Evolutionary conservation across 768 basidiomycete species (phyloP).

Genomic region (Ramaria rubella): DNA sequence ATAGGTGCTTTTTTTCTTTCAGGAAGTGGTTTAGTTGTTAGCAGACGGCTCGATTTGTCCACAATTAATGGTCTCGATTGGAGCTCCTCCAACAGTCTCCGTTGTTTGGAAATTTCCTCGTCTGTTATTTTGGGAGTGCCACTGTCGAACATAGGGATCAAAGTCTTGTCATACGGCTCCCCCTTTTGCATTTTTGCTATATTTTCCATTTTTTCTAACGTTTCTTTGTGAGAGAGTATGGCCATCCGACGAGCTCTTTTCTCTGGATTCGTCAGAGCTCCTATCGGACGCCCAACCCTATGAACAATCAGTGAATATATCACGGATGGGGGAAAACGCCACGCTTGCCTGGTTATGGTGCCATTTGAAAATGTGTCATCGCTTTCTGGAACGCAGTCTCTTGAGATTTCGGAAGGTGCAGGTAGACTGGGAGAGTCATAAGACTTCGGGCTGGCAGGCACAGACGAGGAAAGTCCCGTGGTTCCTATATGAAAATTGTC

Average conservation of each 20-base stretch:
- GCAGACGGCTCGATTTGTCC: not conserved
- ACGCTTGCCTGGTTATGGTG: not conserved
- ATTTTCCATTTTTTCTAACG: constrained; percentile 2
- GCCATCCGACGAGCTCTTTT: constrained; percentile 8
- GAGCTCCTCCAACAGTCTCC: not conserved
- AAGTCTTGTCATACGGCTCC: not conserved
- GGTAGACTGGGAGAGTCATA: not conserved
- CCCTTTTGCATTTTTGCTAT: constrained; percentile 10
- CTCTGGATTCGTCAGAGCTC: constrained; percentile 6
- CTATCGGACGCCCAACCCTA: constrained; percentile 7
- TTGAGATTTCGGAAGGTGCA: not conserved
- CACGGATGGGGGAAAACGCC: not conserved
- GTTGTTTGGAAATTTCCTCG: constrained; percentile 1
- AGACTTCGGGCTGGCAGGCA: not conserved
- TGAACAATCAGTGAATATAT: not conserved
- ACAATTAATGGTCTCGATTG: constrained; percentile 5
- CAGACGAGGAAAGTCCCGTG: not conserved
- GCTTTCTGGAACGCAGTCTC: not conserved
- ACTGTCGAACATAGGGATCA: not conserved
- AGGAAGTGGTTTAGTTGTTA: constrained; percentile 7
- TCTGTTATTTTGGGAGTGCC: constrained; percentile 2
- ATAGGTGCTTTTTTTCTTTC: not conserved
- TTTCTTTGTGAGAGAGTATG: constrained; percentile 4
- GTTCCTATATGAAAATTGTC: not conserved
- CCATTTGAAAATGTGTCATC: not conserved